Conservation (phyloP, 2,329 filamentous ascomycete species). For the Nannizziopsis barbatae region DNA sequence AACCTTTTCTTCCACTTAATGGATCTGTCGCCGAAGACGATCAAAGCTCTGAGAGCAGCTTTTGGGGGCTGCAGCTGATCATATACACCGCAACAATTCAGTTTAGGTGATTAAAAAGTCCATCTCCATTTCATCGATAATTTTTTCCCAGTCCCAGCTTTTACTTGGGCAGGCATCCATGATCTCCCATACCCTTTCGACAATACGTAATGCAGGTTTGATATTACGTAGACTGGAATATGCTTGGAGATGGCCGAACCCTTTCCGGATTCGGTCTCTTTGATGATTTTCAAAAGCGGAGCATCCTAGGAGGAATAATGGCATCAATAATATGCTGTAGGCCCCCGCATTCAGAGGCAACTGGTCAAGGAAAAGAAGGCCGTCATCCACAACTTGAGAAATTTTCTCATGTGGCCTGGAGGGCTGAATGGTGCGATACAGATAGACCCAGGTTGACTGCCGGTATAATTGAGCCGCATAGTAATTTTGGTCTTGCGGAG, state of each 20-base stretch:
- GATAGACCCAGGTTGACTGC: conserved; percentile 53
- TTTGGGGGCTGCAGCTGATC: too few relatives aligned
- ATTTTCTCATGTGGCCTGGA: conserved; percentile 47
- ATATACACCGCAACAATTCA: too few relatives aligned
- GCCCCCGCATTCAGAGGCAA: conserved; percentile 46
- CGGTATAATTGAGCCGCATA: conserved; percentile 49
- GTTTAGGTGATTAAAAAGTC: conserved; percentile 50
- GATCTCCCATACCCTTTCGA: conserved; percentile 47
- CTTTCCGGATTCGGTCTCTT: conserved; percentile 43
- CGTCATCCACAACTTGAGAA: conserved; percentile 47
- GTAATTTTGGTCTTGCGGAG: conserved; percentile 43
- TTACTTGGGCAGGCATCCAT: conserved; percentile 48
- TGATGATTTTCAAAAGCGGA: conserved; percentile 48
- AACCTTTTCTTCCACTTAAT: too few relatives aligned
- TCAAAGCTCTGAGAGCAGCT: too few relatives aligned
- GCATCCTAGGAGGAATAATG: conserved; percentile 51
- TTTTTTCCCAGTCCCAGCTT: conserved; percentile 54
- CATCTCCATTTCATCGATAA: conserved; percentile 48
- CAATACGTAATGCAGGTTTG: conserved; percentile 44
- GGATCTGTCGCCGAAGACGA: too few relatives aligned
- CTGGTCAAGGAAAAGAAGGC: conserved; percentile 45
- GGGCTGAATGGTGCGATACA: conserved; percentile 50
- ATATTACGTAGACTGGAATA: conserved; percentile 51
- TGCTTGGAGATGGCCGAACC: conserved; percentile 44
- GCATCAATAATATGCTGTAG: conserved; percentile 50